Conservation (phyloP, 1,284 basidiomycete genomes). For the Inonotus hispidus region DNA sequence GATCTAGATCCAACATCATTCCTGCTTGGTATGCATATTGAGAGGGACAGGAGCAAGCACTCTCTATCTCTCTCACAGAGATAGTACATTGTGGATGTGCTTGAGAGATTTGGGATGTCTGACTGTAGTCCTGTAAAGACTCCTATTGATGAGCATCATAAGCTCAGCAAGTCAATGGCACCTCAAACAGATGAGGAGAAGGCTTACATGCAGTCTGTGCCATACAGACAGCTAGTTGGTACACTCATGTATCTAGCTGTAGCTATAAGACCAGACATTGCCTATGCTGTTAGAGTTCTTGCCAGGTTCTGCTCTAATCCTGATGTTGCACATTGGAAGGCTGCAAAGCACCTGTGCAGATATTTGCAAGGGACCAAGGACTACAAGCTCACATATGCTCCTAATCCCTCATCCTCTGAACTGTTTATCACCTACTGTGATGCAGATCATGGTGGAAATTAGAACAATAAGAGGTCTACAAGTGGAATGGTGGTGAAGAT, state of each 20-base stretch:
- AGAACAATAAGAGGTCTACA: slow-evolving; percentile 6
- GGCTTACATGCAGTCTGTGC: slow-evolving; percentile 23
- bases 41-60: too few relatives aligned
- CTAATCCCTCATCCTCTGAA: neutral
- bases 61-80: too few relatives aligned
- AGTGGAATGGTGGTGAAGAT: slow-evolving; percentile 19
- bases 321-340: slow-evolving; percentile 28
- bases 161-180: slow-evolving; percentile 15
- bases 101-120: slow-evolving; percentile 24
- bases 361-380: slow-evolving; percentile 21
- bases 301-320: slow-evolving; percentile 30
- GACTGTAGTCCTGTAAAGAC: slow-evolving; percentile 22
- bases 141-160: slow-evolving; percentile 20
- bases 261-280: slow-evolving; percentile 34
- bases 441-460: slow-evolving; percentile 1
- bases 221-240: slow-evolving; percentile 33
- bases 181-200: slow-evolving; percentile 23
- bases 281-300: slow-evolving; percentile 30
- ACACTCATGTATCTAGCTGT: slow-evolving; percentile 19
- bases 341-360: too few relatives aligned
- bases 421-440: slow-evolving; percentile 3
- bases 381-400: slow-evolving; percentile 22
- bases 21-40: slow-evolving; percentile 26
- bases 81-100: slow-evolving; percentile 26
- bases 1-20: slow-evolving; percentile 26